phyloP scores from a whole-genome alignment of 148 eudicot species.

The Diospyros lotus region DNA sequence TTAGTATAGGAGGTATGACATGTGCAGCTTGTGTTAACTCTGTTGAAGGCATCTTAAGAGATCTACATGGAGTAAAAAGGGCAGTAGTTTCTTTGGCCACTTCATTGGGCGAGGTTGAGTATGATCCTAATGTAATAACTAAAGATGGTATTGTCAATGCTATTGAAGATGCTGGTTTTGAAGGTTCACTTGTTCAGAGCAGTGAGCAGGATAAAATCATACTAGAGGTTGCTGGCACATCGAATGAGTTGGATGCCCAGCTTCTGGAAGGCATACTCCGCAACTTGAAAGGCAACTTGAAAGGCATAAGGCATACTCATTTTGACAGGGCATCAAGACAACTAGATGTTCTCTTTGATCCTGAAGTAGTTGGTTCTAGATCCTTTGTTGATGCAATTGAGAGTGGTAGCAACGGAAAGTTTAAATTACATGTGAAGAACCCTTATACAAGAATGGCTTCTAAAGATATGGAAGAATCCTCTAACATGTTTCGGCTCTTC shows the following conservation, averaged over 20 bases:
- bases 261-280: conserved; percentile 59
- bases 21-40: conserved; percentile 96
- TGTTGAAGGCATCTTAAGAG: conserved; percentile 80
- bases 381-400: conserved; percentile 74
- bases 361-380: conserved; percentile 76
- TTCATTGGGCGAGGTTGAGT: conserved; percentile 90
- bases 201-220: conserved; percentile 74
- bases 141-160: conserved; percentile 81
- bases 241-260: conserved; percentile 52
- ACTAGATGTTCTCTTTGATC: conserved; percentile 80
- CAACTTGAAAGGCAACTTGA: conserved; percentile 58
- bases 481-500: conserved; percentile 79
- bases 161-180: conserved; percentile 98
- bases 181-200: conserved; percentile 91
- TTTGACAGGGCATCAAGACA: conserved; percentile 51
- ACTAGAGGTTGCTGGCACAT: conserved; percentile 59
- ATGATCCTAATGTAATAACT: conserved; percentile 57
- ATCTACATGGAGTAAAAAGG: conserved; percentile 71
- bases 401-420: conserved; percentile 53
- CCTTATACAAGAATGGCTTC: conserved; percentile 84
- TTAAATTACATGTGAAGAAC: conserved; percentile 69
- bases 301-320: conserved; percentile 63
- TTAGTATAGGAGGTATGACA: conserved; percentile 94
- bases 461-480: conserved; percentile 75
- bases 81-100: conserved; percentile 87